Percentiles rank a stretch among this genome's conserved stretches.
Conservation (phyloP, 2,329 filamentous ascomycete genomes). For the Neofusicoccum laricinum region DNA sequence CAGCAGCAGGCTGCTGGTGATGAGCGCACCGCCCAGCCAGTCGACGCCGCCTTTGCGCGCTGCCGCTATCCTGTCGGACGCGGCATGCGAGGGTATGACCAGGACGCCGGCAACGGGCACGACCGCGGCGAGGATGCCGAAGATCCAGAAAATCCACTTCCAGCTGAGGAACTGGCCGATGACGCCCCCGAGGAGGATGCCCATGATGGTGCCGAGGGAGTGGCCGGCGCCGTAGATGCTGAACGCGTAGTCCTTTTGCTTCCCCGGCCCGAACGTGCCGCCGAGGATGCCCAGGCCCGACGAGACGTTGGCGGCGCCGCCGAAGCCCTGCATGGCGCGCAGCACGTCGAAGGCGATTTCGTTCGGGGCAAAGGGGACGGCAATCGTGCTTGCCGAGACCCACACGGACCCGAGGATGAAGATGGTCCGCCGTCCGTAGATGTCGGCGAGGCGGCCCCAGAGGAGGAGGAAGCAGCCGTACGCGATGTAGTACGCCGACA, state of each 20-base stretch:
- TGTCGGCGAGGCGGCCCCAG: slow-evolving; percentile 66
- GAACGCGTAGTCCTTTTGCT: slow-evolving; percentile 70
- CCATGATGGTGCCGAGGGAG: slow-evolving; percentile 62
- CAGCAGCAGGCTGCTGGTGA: slow-evolving; percentile 61
- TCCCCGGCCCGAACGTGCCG: slow-evolving; percentile 64
- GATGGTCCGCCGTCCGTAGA: slow-evolving; percentile 64
- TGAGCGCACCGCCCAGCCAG: slow-evolving; percentile 63
- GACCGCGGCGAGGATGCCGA: slow-evolving; percentile 58
- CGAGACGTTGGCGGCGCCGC: slow-evolving; percentile 67
- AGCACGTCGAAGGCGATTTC: slow-evolving; percentile 68
- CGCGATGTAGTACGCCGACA: slow-evolving; percentile 63
- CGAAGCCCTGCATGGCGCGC: slow-evolving; percentile 64
- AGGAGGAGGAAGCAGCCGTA: slow-evolving; percentile 63
- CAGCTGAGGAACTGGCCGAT: slow-evolving; percentile 55
- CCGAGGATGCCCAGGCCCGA: slow-evolving; percentile 70
- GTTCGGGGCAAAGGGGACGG: slow-evolving; percentile 62
- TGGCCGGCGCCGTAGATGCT: slow-evolving; percentile 62
- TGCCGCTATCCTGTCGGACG: slow-evolving; percentile 33
- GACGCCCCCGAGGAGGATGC: slow-evolving; percentile 61
- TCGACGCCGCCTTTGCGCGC: slow-evolving; percentile 46
- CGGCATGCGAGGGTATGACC: slow-evolving; percentile 50
- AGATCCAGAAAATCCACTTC: slow-evolving; percentile 49
- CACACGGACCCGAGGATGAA: slow-evolving; percentile 64
- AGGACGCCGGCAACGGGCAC: slow-evolving; percentile 58
- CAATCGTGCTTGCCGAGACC: slow-evolving; percentile 57